These are phyloP conservation scores for Gossypium ekmanianum DNA, from an alignment of 345 rosid genomes.

Conservation along the genomic window DNA sequence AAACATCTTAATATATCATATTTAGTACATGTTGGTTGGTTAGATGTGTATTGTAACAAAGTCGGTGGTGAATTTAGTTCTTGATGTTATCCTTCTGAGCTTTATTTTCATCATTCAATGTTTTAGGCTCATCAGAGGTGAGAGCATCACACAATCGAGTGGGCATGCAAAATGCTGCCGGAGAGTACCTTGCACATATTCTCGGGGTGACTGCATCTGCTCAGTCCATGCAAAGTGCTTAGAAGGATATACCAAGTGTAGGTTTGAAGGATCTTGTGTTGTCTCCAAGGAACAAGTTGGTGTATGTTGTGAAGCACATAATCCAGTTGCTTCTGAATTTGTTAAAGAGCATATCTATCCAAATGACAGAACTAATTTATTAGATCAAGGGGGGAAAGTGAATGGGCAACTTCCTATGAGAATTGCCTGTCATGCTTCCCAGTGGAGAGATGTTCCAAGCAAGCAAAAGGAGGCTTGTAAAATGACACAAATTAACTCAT, in stretches of 20 bases:
- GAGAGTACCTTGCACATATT: constrained; percentile 18
- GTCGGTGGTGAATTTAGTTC: background rate
- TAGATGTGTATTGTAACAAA: background rate
- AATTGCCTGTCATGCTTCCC: constrained; percentile 21
- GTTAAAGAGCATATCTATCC: constrained; percentile 19
- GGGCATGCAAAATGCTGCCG: constrained; percentile 32
- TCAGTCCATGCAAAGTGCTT: constrained; percentile 24
- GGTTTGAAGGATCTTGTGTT: constrained; percentile 20
- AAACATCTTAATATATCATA: background rate
- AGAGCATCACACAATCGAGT: constrained; percentile 12
- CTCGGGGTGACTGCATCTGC: constrained; percentile 27
- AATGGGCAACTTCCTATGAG: constrained; percentile 18
- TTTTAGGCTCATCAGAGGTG: constrained; percentile 30
- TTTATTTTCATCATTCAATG: constrained; percentile 5
- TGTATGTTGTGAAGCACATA: constrained; percentile 18
- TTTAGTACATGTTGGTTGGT: constrained; percentile 8
- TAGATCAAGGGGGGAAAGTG: constrained; percentile 18
- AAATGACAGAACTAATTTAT: constrained; percentile 20
- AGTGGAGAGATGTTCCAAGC: constrained; percentile 48
- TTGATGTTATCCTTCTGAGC: background rate
- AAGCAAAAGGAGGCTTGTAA: constrained; percentile 27
- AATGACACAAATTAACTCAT: constrained; percentile 9
- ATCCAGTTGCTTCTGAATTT: constrained; percentile 23
- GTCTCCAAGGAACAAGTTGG: constrained; percentile 13
- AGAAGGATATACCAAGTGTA: constrained; percentile 22